These are phyloP conservation scores for Russula sp. DNA, from an alignment of 768 basidiomycete genomes.

Conservation along the genomic window DNA sequence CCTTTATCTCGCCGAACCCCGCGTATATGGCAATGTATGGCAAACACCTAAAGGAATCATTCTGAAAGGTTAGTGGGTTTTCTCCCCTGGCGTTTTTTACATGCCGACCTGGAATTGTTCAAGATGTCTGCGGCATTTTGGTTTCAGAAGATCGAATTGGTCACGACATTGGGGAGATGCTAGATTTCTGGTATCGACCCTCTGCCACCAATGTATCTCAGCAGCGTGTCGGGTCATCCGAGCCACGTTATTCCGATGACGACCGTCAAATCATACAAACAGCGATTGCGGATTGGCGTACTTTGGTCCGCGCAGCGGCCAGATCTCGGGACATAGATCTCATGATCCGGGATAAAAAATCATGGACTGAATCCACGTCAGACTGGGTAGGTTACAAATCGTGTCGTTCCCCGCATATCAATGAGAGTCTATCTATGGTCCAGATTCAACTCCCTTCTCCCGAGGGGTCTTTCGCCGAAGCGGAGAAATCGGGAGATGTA, in stretches of 20 bases:
- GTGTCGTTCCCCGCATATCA: background rate
- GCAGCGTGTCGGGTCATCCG: background rate
- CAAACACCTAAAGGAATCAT: background rate
- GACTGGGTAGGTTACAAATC: background rate
- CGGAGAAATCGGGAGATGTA: no score
- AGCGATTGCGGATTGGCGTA: background rate
- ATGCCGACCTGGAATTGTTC: background rate
- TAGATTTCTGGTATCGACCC: background rate
- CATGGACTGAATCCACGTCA: no score
- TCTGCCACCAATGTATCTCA: background rate
- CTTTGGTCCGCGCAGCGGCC: background rate
- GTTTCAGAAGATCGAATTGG: background rate
- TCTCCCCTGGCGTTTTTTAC: background rate
- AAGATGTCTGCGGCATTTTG: background rate
- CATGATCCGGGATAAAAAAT: no score
- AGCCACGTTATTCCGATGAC: background rate
- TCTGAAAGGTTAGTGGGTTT: background rate
- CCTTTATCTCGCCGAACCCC: background rate
- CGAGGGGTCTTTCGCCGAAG: no score
- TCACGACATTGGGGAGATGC: background rate
- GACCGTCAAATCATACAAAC: background rate
- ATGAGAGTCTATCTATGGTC: no score
- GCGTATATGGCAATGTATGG: background rate
- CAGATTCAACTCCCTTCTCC: no score
- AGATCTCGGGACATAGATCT: background rate